phyloP scores from a whole-genome alignment of 2,329 filamentous ascomycete species.

The Oidium heveae region DNA sequence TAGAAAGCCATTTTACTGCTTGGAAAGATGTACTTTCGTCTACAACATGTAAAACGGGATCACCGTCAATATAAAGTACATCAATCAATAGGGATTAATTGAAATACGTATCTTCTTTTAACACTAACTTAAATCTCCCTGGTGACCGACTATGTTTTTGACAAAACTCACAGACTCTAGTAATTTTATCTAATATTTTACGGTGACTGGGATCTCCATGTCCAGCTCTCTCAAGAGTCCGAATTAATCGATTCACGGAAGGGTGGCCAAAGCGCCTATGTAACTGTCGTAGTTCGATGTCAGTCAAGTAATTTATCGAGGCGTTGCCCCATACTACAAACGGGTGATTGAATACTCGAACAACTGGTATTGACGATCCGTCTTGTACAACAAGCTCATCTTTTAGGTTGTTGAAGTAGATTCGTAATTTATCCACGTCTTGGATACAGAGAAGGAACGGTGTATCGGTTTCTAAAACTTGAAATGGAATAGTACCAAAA shows the following conservation, averaged over 20 bases:
- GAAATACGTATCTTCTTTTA: neutral
- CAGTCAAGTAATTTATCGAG: neutral
- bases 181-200: neutral
- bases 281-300: neutral
- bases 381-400: neutral
- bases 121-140: neutral
- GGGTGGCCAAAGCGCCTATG: neutral
- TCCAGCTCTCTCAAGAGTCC: neutral
- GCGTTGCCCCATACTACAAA: neutral
- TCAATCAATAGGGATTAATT: neutral
- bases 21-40: conserved; percentile 1
- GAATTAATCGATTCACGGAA: neutral
- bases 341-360: neutral
- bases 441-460: neutral
- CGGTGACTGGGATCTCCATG: neutral
- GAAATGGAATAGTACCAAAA: neutral
- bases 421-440: neutral
- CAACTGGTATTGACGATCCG: neutral
- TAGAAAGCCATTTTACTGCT: neutral
- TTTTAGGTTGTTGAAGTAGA: neutral
- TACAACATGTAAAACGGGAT: conserved; percentile 1
- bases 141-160: neutral
- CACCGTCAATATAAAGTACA: conserved; percentile 1
- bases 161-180: neutral
- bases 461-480: neutral